Percentiles rank a stretch among this genome's conserved stretches.
Evolutionary conservation across 192 early-diverging fungal species (phyloP).

Genomic region (Backusella sp.): DNA sequence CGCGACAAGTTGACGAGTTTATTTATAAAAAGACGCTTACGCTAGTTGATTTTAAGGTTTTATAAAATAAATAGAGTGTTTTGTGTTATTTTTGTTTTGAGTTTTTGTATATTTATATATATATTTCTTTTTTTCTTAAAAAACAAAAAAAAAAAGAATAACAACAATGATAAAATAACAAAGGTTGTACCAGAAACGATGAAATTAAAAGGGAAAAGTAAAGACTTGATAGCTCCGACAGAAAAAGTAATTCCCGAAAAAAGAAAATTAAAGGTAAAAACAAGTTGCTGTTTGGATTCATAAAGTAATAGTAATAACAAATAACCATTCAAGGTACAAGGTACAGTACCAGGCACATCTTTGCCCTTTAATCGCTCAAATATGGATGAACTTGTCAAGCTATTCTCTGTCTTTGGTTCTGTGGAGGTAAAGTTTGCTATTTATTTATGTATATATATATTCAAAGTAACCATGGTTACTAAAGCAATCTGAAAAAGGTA

Average conservation of each 20-base stretch:
- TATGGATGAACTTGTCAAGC: conserved; percentile 43
- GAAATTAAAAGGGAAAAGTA: background rate
- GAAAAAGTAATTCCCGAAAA: conserved; percentile 1
- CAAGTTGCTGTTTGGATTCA: background rate
- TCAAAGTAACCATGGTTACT: background rate
- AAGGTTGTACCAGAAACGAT: background rate
- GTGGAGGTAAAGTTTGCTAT: conserved; percentile 30
- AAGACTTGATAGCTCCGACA: conserved; percentile 1
- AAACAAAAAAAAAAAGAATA: background rate
- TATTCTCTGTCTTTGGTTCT: conserved; percentile 44
- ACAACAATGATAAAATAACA: background rate
- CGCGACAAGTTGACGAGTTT: background rate
- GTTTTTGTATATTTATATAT: background rate
- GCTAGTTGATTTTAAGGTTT: conserved; percentile 2
- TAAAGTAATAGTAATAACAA: background rate
- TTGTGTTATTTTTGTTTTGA: background rate
- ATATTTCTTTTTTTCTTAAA: background rate
- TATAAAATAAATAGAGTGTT: background rate
- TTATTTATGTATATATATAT: background rate
- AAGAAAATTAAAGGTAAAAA: background rate
- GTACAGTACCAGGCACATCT: background rate
- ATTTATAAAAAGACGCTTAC: background rate
- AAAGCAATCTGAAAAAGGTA: conserved; percentile 29
- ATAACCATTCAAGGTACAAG: background rate
- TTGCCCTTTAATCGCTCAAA: conserved; percentile 46